Conservation (phyloP, 441 rosid species). For the Mallotus repandus region DNA sequence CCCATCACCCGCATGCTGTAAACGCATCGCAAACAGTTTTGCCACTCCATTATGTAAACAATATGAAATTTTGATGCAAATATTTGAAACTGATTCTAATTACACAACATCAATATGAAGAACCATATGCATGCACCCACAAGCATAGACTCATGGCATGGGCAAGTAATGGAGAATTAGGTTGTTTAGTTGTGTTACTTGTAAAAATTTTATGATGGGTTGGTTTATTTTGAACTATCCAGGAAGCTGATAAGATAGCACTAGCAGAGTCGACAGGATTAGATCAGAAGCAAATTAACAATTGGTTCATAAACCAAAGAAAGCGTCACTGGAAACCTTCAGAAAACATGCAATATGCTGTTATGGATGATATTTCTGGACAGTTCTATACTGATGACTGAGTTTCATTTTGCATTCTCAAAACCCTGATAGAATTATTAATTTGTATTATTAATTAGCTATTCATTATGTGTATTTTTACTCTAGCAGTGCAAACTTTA, state of each 20-base stretch:
- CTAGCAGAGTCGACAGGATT: slow-evolving; percentile 83
- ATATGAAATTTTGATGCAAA: no score
- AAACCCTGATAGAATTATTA: not conserved
- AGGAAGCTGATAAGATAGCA: slow-evolving; percentile 81
- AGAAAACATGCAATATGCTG: slow-evolving; percentile 66
- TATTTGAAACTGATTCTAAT: no score
- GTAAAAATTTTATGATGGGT: not conserved
- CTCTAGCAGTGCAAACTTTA: slow-evolving; percentile 19
- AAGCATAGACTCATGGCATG: no score
- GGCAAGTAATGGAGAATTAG: no score
- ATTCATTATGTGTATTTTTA: slow-evolving; percentile 14
- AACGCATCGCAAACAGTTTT: not conserved
- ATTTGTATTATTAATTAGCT: not conserved
- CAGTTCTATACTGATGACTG: slow-evolving; percentile 61
- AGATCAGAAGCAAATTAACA: slow-evolving; percentile 92
- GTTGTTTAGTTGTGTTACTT: no score
- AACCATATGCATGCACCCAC: no score
- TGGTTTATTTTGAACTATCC: slow-evolving; percentile 8
- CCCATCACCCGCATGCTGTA: not conserved
- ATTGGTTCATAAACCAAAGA: slow-evolving; percentile 95
- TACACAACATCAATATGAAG: no score
- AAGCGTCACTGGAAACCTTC: slow-evolving; percentile 97
- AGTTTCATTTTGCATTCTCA: slow-evolving; percentile 19
- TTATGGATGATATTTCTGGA: slow-evolving; percentile 57
- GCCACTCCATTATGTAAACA: no score